Conservation (phyloP, 768 basidiomycete genomes). For the Leccinum disarticulatum region DNA sequence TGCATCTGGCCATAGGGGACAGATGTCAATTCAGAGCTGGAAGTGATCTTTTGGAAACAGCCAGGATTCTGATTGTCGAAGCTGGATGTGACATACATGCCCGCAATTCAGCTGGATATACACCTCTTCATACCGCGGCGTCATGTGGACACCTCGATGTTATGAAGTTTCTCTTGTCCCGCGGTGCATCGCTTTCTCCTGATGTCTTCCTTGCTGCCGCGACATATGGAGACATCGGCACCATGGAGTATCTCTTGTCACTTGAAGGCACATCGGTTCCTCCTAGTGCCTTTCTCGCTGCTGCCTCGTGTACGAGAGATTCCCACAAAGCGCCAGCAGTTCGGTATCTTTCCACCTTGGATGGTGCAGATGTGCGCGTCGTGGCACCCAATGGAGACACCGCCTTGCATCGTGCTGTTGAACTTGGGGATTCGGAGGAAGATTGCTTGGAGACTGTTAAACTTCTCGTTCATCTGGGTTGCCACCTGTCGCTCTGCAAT, state of each 20-base stretch:
- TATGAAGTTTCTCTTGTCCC: background rate
- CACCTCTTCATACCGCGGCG: background rate
- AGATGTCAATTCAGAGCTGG: too few species aligned
- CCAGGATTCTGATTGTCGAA: background rate
- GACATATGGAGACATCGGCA: background rate
- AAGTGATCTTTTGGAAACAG: background rate
- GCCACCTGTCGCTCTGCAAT: background rate
- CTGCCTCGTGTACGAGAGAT: background rate
- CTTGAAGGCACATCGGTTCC: background rate
- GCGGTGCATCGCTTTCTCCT: background rate
- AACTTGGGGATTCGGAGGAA: background rate
- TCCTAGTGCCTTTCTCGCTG: background rate
- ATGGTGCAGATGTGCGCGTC: background rate
- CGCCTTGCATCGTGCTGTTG: background rate
- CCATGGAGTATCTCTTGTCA: background rate
- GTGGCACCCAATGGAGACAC: background rate
- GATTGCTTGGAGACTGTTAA: background rate
- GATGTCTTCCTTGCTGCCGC: background rate
- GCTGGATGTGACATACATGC: background rate
- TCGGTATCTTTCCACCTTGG: background rate
- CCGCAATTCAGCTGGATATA: background rate
- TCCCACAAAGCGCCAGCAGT: background rate
- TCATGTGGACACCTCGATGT: background rate
- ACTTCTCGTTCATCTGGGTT: background rate
- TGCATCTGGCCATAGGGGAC: background rate